Percentiles rank a stretch among this genome's conserved stretches.
These are phyloP conservation scores for Calocybe gangraenosa DNA, from an alignment of 768 basidiomycete species.

Conservation along the genomic window DNA sequence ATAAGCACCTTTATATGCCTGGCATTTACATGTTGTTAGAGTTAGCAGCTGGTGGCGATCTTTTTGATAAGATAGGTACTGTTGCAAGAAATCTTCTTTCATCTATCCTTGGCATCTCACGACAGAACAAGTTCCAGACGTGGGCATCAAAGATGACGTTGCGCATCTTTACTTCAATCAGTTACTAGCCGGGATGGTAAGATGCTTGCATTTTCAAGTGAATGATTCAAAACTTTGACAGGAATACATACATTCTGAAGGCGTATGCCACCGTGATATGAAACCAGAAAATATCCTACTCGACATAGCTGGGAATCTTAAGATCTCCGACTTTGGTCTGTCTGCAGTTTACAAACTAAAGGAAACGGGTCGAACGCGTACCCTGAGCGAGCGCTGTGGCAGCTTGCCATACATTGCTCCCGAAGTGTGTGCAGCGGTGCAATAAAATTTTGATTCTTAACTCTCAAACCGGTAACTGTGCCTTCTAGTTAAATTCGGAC, in stretches of 20 bases:
- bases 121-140: constrained; percentile 70
- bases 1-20: constrained; percentile 55
- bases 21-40: constrained; percentile 94
- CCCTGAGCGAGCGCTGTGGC: constrained; percentile 37
- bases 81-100: too few species aligned
- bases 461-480: background rate
- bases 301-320: constrained; percentile 77
- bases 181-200: constrained; percentile 76
- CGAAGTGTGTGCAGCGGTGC: constrained; percentile 2
- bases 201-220: constrained; percentile 15
- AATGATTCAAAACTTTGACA: constrained; percentile 22
- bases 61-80: constrained; percentile 98
- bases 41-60: constrained; percentile 87
- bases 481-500: constrained; percentile 55
- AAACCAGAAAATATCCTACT: constrained; percentile 96
- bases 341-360: constrained; percentile 88
- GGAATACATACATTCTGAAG: constrained; percentile 83
- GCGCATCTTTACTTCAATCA: constrained; percentile 91
- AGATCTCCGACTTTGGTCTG: constrained; percentile 94
- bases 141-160: constrained; percentile 81
- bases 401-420: constrained; percentile 15
- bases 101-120: background rate
- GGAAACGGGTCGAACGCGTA: constrained; percentile 69
- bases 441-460: background rate
- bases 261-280: constrained; percentile 93